These are phyloP conservation scores for Kurtzmaniella quercitrusa DNA, from an alignment of 1,139 yeast species.

Conservation along the genomic window DNA sequence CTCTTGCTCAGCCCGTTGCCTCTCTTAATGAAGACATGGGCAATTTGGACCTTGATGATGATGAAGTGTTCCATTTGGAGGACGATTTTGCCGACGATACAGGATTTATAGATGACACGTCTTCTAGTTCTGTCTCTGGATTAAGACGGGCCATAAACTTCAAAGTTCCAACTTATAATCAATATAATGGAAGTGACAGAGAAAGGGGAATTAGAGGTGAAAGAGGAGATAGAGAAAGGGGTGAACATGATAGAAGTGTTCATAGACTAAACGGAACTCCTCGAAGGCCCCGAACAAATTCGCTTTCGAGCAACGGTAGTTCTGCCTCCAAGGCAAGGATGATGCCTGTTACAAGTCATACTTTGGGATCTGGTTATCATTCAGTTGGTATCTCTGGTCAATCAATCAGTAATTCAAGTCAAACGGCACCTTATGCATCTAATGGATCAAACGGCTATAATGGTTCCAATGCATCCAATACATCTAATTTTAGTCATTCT, in stretches of 20 bases:
- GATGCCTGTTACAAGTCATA: neutral
- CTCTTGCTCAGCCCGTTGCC: conserved; percentile 28
- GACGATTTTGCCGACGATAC: conserved; percentile 25
- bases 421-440: no score
- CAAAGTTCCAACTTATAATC: conserved; percentile 4
- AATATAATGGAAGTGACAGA: neutral
- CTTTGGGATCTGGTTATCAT: neutral
- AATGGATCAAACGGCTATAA: no score
- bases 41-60: conserved; percentile 25
- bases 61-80: conserved; percentile 45
- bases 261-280: neutral
- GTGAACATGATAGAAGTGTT: neutral
- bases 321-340: neutral
- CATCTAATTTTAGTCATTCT: neutral
- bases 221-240: neutral
- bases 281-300: neutral
- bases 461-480: neutral
- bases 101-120: neutral
- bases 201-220: neutral
- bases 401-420: no score
- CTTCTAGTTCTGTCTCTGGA: neutral
- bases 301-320: neutral
- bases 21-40: conserved; percentile 34
- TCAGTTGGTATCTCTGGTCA: no score
- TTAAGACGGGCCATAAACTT: conserved; percentile 5